Evolutionary conservation across 2,329 filamentous ascomycete species (phyloP).

Genomic region (Monosporascus sp.): DNA sequence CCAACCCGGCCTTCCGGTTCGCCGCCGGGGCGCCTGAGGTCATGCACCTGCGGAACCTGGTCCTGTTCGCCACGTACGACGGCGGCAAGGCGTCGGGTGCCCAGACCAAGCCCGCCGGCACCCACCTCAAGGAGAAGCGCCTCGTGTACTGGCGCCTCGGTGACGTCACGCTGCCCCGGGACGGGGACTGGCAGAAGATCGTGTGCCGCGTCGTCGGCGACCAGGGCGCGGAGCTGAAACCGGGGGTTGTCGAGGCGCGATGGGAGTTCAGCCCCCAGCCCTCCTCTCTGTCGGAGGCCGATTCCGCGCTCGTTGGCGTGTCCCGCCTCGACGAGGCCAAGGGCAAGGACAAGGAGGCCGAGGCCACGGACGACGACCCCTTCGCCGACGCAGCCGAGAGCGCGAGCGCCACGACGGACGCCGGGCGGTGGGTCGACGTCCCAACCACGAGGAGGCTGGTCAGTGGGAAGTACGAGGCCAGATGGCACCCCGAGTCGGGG

Average conservation of each 20-base stretch:
- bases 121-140: constrained; percentile 70
- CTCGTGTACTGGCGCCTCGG: constrained; percentile 77
- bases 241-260: constrained; percentile 74
- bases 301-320: constrained; percentile 50
- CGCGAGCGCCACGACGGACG: constrained; percentile 21
- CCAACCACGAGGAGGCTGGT: constrained; percentile 62
- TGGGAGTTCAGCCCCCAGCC: constrained; percentile 56
- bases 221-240: constrained; percentile 62
- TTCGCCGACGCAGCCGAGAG: constrained; percentile 57
- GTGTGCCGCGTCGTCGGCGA: constrained; percentile 75
- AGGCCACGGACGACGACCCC: constrained; percentile 47
- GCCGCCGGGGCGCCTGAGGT: constrained; percentile 33
- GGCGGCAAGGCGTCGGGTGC: constrained; percentile 62
- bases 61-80: constrained; percentile 67
- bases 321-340: constrained; percentile 49
- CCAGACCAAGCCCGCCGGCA: constrained; percentile 75
- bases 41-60: constrained; percentile 67
- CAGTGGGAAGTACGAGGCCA: constrained; percentile 69
- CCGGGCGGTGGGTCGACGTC: constrained; percentile 59
- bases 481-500: constrained; percentile 10
- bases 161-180: constrained; percentile 62
- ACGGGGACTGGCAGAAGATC: constrained; percentile 65
- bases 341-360: constrained; percentile 29
- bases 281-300: constrained; percentile 16
- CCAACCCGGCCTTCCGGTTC: constrained; percentile 64